phyloP scores from a whole-genome alignment of 768 basidiomycete species.

The Dacryopinax primogenitus region DNA sequence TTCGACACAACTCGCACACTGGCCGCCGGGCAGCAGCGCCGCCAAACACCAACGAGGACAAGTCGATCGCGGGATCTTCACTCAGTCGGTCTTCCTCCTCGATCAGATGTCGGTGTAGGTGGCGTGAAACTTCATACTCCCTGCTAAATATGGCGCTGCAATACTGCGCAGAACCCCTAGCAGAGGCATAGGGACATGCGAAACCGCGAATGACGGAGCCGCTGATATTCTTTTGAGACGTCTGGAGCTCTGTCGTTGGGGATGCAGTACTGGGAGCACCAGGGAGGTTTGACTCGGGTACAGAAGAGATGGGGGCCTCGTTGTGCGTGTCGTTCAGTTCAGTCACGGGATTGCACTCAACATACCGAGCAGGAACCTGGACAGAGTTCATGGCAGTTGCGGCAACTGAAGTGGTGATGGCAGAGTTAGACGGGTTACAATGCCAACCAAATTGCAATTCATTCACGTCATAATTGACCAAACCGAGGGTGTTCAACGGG shows the following conservation, averaged over 20 bases:
- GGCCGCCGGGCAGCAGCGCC: background rate
- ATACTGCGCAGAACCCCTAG: background rate
- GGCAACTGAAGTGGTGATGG: background rate
- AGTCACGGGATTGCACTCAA: too few species aligned
- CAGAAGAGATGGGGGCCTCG: too few species aligned
- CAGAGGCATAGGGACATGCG: background rate
- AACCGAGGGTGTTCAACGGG: background rate
- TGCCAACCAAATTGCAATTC: background rate
- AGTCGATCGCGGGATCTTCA: background rate
- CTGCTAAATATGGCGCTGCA: background rate
- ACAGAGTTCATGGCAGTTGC: background rate
- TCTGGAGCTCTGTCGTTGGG: background rate
- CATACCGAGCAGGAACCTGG: too few species aligned
- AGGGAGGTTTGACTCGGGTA: too few species aligned
- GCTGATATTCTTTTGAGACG: background rate
- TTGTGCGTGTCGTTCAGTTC: too few species aligned
- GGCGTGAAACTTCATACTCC: background rate
- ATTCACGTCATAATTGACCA: background rate
- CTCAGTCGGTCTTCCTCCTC: slow-evolving; percentile 1
- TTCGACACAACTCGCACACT: background rate
- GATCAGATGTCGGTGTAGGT: background rate
- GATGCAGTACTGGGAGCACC: too few species aligned
- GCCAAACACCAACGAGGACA: background rate
- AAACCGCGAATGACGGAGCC: background rate
- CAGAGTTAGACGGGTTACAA: background rate